Evolutionary conservation across 148 eudicot genomes (phyloP).

Genomic region (Spergularia marina): DNA sequence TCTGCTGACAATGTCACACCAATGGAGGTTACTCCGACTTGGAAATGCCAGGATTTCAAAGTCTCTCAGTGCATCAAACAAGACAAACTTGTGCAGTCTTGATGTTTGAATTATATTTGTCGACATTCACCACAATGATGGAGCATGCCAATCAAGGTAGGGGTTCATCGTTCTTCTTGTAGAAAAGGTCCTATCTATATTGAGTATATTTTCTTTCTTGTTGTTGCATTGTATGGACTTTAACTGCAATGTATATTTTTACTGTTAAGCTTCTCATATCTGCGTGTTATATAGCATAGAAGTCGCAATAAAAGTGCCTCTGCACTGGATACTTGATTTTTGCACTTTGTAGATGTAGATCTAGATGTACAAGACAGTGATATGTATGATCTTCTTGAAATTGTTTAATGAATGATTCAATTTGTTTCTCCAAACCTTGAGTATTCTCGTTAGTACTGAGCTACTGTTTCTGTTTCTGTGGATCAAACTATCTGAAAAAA

Average conservation of each 20-base stretch:
- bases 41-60: slow-evolving; percentile 83
- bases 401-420: slow-evolving; percentile 31
- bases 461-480: not conserved
- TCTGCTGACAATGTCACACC: slow-evolving; percentile 34
- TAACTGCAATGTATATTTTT: slow-evolving; percentile 38
- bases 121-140: slow-evolving; percentile 19
- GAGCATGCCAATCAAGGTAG: slow-evolving; percentile 39
- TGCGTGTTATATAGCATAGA: slow-evolving; percentile 27
- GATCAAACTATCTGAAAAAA: not conserved
- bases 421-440: slow-evolving; percentile 7
- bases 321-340: slow-evolving; percentile 22
- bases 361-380: slow-evolving; percentile 31
- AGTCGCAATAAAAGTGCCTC: slow-evolving; percentile 29
- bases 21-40: slow-evolving; percentile 48
- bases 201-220: slow-evolving; percentile 29
- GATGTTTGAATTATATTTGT: slow-evolving; percentile 29
- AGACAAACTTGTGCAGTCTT: slow-evolving; percentile 73
- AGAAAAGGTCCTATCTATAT: slow-evolving; percentile 24
- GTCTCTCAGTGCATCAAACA: slow-evolving; percentile 60
- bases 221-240: slow-evolving; percentile 35
- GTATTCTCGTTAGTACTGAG: not conserved
- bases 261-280: slow-evolving; percentile 28
- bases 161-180: slow-evolving; percentile 38
- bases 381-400: slow-evolving; percentile 31
- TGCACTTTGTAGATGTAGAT: slow-evolving; percentile 30